Evolutionary conservation across 2,329 filamentous ascomycete genomes (phyloP).

Genomic region (Aureobasidium sp.): DNA sequence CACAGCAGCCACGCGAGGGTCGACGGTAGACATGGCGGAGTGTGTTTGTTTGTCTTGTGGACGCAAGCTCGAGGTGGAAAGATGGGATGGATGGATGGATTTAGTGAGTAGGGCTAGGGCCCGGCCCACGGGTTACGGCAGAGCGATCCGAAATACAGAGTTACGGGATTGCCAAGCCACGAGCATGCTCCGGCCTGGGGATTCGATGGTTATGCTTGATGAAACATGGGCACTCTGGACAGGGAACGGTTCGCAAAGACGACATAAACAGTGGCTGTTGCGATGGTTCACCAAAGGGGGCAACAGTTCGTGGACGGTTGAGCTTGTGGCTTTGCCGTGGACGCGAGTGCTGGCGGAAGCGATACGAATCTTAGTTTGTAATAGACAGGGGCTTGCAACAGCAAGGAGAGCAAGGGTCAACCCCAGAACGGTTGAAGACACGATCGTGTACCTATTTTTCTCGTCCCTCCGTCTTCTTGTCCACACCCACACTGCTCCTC

Average conservation of each 20-base stretch:
- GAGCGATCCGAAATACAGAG: neutral
- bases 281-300: neutral
- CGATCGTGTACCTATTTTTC: neutral
- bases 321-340: neutral
- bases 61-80: neutral
- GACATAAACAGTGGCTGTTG: neutral
- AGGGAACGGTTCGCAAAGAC: neutral
- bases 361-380: slow-evolving; percentile 4
- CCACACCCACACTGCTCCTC: neutral
- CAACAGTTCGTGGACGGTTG: neutral
- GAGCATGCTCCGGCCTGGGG: neutral
- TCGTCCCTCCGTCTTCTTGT: neutral
- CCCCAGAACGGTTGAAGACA: slow-evolving; percentile 2
- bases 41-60: neutral
- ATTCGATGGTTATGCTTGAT: neutral
- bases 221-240: neutral
- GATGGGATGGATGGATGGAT: neutral
- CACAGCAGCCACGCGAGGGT: slow-evolving; percentile 42
- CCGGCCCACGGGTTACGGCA: neutral
- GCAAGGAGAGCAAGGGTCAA: neutral
- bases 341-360: neutral
- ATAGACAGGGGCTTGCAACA: neutral
- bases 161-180: neutral
- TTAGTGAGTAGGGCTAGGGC: neutral
- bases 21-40: slow-evolving; percentile 37